Evolutionary conservation across 1,139 yeast species (phyloP), one percentile per base, ranked within the genome.

Genomic region (Meyerozyma smithsonii): DNA sequence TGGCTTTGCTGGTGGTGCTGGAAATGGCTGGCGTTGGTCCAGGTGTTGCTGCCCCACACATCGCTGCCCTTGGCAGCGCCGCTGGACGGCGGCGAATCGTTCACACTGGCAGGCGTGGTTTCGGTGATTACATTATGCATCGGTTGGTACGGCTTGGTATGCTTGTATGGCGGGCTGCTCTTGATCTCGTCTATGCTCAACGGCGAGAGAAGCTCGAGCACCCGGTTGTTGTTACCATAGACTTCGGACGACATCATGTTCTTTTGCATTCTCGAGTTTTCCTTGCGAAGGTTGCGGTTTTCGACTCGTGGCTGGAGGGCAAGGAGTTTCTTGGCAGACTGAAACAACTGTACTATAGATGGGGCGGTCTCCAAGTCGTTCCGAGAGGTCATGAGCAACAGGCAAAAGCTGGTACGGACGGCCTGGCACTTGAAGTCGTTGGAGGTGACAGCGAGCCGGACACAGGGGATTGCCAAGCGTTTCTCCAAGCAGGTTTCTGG

Each of bases 291-390:
- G 36, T 63, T 68, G 40, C 74, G 55, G 49, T 71, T 69, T 44
- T 66, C 72, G 34, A 69, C 68, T 39, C 77, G 50, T 18, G 69
- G 61, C 46, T 69, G 71, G 36, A 69, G 59, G 18, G 66, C 52
- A 38, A 70, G 53, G 34, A 71, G 56, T 46, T 64, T 65, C 48
- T 65, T 67, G 5, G 75, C 76, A 18, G 74, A 69, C 53, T 60
- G 54, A 46, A 69, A 67, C 36, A 71, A 62, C 49, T 71, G 75
- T 45, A 63, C 60, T 21, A 71, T 66, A 18, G 74, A 64, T 8
- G 76, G 75, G 14, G 58, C 63, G n/a, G 52, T 38, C 28, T 50
- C 50, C 28, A 55, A 51, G 37, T 46, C 50, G 19, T 42, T 37
- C 23, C 42, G 35, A 32, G 51, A 36, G 8, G 30, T 26, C 30